Evolutionary conservation across 2,329 filamentous ascomycete genomes (phyloP), one percentile per base, ranked within the genome.

Genomic region (Hypoxylon sp.): DNA sequence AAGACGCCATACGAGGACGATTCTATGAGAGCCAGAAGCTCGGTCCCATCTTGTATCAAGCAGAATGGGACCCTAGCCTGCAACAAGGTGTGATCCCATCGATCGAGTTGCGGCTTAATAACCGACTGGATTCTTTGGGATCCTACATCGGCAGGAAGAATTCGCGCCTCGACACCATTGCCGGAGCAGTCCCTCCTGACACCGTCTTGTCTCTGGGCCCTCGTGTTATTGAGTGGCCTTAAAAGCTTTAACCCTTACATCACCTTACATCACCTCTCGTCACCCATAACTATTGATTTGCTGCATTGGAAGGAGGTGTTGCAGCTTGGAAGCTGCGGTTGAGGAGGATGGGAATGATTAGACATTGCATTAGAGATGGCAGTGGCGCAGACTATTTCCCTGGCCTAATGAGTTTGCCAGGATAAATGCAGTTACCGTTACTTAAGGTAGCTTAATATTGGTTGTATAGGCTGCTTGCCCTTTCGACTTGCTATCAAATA

Each of bases 11-110:
- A 55, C 80, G 82, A 63, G 87, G 87, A 55, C 81, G 87, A n/a
- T 88, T 88, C 78, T 89, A 89, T 77, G 84, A 87, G 15, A 85
- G 85, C n/a, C 78, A 83, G 63, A 80, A 82, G 64, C 79, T 89
- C 37, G 84, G 87, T 76, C 81, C 82, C 15, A 82, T 88, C 60
- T 78, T 88, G 58, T 80, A 85, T 44, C 79, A 79, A 2, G n/a
- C 50, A 7, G 39, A 46, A 6, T 71, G 62, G 8, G 74, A 72
- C 1, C 76, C 75, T 4, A 82, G 82, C 64, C 76, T 82, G 44
- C 75, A 76, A 3, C 79, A 80, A 15, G 81, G 81, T 44, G 74
- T 79, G 37, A 76, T 86, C 29, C 79, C 81, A 32, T 82, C 85
- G 32, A 82, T 83, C 50, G 80, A 83, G 62, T 78, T 81, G 3